Evolutionary conservation across 2,329 filamentous ascomycete species (phyloP).

Genomic region (Trichoderma lentiforme): DNA sequence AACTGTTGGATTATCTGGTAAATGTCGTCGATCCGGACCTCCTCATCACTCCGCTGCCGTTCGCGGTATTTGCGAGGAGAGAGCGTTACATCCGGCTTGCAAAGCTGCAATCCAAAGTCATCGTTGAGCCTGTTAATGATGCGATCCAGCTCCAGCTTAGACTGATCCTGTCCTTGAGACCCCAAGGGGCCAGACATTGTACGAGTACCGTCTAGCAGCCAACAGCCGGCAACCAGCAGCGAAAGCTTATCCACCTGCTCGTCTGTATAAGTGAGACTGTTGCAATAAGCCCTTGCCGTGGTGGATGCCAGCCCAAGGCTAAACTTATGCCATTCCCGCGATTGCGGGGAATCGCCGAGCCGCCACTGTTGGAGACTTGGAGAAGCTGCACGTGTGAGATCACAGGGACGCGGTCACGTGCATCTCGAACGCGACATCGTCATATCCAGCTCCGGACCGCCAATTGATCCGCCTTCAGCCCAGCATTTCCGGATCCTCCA

Average conservation of each 20-base stretch:
- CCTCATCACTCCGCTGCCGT: conserved; percentile 24
- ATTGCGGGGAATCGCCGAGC: conserved; percentile 10
- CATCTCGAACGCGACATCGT: neutral
- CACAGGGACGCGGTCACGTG: neutral
- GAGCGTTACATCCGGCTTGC: conserved; percentile 24
- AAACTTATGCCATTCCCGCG: conserved; percentile 1
- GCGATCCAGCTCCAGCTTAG: conserved; percentile 20
- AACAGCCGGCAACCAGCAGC: neutral
- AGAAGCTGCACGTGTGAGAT: neutral
- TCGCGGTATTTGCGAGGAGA: conserved; percentile 27
- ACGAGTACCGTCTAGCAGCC: neutral
- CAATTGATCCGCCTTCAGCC: conserved; percentile 11
- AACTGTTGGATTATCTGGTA: conserved; percentile 24
- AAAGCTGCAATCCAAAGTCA: conserved; percentile 27
- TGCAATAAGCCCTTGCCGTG: neutral
- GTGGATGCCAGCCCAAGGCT: neutral
- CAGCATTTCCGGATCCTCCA: neutral
- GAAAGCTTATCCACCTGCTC: neutral
- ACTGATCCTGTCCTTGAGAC: neutral
- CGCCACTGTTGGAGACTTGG: neutral
- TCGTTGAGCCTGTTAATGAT: conserved; percentile 28
- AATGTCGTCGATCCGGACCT: conserved; percentile 25
- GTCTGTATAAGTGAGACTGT: neutral
- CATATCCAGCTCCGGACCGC: neutral
- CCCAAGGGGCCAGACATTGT: neutral